Conservation (phyloP, 176 grass and related monocot genomes). For the Hyparrhenia diplandra region DNA sequence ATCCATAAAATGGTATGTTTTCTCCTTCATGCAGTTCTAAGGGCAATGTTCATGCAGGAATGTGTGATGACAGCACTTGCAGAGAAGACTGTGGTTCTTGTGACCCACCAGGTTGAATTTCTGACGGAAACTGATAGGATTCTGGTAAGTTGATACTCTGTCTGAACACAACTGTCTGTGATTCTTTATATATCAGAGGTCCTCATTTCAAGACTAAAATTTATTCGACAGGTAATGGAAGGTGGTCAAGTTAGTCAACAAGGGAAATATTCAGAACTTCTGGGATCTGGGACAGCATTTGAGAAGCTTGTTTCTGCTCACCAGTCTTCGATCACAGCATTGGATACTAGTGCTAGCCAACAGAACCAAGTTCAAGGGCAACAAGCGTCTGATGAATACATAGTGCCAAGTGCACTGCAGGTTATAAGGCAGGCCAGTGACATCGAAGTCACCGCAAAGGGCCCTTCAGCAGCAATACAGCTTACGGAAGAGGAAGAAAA, state of each 20-base stretch:
- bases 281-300: conserved; percentile 73
- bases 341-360: conserved; percentile 44
- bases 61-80: conserved; percentile 90
- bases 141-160: conserved; percentile 43
- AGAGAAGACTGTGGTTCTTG: conserved; percentile 84
- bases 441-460: conserved; percentile 36
- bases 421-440: conserved; percentile 45
- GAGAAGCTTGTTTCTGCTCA: conserved; percentile 83
- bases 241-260: conserved; percentile 55
- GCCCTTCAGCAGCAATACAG: conserved; percentile 38
- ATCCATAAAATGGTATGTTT: background rate
- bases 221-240: conserved; percentile 76
- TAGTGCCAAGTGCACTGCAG: conserved; percentile 2
- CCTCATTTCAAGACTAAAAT: background rate
- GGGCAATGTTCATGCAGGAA: conserved; percentile 49
- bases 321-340: conserved; percentile 52
- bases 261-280: conserved; percentile 66
- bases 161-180: background rate
- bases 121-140: conserved; percentile 63
- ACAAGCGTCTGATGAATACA: conserved; percentile 7
- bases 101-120: conserved; percentile 95
- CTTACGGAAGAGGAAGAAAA: conserved; percentile 78
- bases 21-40: background rate
- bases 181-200: background rate
- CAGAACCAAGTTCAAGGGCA: conserved; percentile 28